A percentile compares a stretch with the other conserved stretches of the same genome.
phyloP scores from a whole-genome alignment of 306 rosid species.

The Cucurbita argyrosperma region DNA sequence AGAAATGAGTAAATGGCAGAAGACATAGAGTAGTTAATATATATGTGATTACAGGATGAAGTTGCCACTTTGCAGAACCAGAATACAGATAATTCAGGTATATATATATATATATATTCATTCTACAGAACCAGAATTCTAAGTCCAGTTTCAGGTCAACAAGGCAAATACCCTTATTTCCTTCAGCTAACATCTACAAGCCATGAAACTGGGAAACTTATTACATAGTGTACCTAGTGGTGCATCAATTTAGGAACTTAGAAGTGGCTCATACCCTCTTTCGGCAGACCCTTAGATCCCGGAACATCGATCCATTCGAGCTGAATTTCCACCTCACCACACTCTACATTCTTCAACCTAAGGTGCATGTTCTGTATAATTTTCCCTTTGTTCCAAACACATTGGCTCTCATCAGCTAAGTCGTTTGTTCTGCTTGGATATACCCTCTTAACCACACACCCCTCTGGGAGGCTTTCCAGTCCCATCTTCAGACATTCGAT shows the following conservation, averaged over 20 bases:
- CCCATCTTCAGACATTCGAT: slow-evolving; percentile 28
- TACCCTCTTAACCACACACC: slow-evolving; percentile 42
- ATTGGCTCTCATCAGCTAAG: slow-evolving; percentile 52
- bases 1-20: neutral
- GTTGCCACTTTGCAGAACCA: neutral
- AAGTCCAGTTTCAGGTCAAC: neutral
- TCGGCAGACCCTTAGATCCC: slow-evolving; percentile 24
- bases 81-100: neutral
- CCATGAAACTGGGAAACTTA: neutral
- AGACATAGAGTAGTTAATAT: neutral
- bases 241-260: neutral
- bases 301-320: slow-evolving; percentile 57
- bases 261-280: neutral
- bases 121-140: neutral
- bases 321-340: slow-evolving; percentile 49
- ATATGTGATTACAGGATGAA: neutral
- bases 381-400: slow-evolving; percentile 41
- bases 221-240: neutral
- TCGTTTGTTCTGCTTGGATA: slow-evolving; percentile 36
- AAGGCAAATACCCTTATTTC: neutral
- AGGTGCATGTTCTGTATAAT: slow-evolving; percentile 54
- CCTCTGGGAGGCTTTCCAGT: slow-evolving; percentile 36
- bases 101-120: neutral
- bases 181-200: neutral
- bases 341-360: slow-evolving; percentile 55